A percentile compares a stretch with the other conserved stretches of the same genome.
Evolutionary conservation across 225 moss, liverwort and hornwort genomes (phyloP).

Genomic region (Bryum argenteum): DNA sequence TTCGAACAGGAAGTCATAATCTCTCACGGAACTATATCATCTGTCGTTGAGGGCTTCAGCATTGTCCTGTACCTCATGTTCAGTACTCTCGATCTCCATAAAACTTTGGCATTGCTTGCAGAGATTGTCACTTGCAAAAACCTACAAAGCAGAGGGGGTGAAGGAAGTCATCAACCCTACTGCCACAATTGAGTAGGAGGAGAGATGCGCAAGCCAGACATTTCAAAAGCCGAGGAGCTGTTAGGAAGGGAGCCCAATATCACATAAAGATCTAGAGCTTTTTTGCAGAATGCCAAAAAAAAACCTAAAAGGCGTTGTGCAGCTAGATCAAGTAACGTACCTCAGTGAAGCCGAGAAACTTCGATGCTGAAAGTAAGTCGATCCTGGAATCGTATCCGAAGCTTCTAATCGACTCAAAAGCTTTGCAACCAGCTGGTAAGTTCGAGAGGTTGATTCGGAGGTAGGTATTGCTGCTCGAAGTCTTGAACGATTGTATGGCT

Average conservation of each 20-base stretch:
- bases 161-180: no score
- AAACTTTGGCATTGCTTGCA: slow-evolving; percentile 14
- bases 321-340: background rate
- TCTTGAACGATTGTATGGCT: slow-evolving; percentile 13
- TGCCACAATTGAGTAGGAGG: no score
- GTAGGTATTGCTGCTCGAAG: background rate
- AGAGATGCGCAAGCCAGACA: no score
- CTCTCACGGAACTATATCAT: background rate
- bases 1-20: background rate
- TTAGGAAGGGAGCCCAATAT: no score
- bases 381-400: slow-evolving; percentile 35
- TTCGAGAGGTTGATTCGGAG: slow-evolving; percentile 20
- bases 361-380: slow-evolving; percentile 28
- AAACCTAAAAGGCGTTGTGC: no score
- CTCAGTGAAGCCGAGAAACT: slow-evolving; percentile 39
- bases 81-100: slow-evolving; percentile 15
- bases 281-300: no score
- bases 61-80: slow-evolving; percentile 7
- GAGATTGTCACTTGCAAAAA: slow-evolving; percentile 19
- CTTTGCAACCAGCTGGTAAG: slow-evolving; percentile 11
- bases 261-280: no score
- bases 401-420: slow-evolving; percentile 28
- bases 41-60: slow-evolving; percentile 19
- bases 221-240: no score
- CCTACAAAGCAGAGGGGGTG: slow-evolving; percentile 6